Base-by-base conservation (phyloP, 139 green algal genomes). In the Tetradesmus obliquus region DNA sequence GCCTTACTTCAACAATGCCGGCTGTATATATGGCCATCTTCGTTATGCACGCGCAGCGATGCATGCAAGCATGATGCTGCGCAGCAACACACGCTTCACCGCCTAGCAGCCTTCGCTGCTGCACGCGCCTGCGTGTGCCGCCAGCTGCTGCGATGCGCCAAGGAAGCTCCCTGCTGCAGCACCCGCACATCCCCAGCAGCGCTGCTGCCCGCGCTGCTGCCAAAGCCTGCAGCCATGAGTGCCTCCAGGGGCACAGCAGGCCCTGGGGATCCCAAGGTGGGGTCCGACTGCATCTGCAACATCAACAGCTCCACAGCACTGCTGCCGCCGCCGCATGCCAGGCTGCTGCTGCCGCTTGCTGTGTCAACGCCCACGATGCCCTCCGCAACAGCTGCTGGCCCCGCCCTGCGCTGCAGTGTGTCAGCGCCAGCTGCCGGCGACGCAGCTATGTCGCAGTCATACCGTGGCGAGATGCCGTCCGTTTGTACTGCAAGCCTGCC, bases 291-390 rank as follows among this genome's bases (percentile, higher is more conserved):
- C 66, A 76, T 76, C 66, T 76, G 66, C 66, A 76, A 19, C 66
- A 76, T 76, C 66, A 76, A 19, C 66, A 76, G 15, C 17, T 76
- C 66, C 66, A 76, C 66, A 24, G 66, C 66, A 24, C 66, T 76
- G 17, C 66, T 76, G 66, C 66, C 12, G 66, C 66, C 66, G 6
- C 2, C n/a, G 66, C 66, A 17, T 76, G 66, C 66, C 55, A 87
- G 6, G 82, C 55, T 87, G 82, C 82, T 87, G 10, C 82, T 22
- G 55, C 55, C 53, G 55, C 82, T 55, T 87, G 62, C 82, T 53
- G n/a, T 24, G 8, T 84, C 32, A 55, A 22, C 22, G 54, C 5
- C 6, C 45, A 32, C 20, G 19, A 87, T 55, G 17, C 82, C 19
- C 82, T 87, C 82, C 54, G 82, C 82, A 51, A 87, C 55, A 51